These are phyloP conservation scores for Cicer bijugum DNA, from an alignment of 306 rosid species.

Conservation along the genomic window DNA sequence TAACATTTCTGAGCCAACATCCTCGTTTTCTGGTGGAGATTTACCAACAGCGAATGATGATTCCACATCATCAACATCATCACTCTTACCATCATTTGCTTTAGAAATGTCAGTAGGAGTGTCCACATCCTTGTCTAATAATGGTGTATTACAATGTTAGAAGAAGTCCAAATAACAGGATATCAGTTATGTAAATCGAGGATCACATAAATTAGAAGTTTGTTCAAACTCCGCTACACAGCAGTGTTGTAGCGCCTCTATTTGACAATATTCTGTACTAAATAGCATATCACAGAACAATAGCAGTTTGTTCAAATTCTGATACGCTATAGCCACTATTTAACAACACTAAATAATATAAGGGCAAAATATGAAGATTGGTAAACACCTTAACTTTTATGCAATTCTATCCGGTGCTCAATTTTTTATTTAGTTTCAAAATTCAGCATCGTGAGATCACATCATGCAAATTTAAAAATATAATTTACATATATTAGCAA, in stretches of 20 bases:
- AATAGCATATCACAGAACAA: too few relatives aligned
- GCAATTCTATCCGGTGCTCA: constrained; percentile 8
- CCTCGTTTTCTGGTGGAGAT: constrained; percentile 68
- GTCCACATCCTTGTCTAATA: constrained; percentile 51
- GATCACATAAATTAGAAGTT: too few relatives aligned
- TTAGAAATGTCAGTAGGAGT: constrained; percentile 52
- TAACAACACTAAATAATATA: background rate
- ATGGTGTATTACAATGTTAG: constrained; percentile 39
- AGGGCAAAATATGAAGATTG: background rate
- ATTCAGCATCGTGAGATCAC: background rate
- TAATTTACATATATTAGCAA: constrained; percentile 6
- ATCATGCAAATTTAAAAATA: background rate
- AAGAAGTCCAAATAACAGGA: constrained; percentile 8
- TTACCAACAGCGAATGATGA: constrained; percentile 69
- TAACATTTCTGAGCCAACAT: constrained; percentile 52
- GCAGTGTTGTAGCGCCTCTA: too few relatives aligned
- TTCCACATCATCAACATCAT: constrained; percentile 55
- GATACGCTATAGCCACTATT: too few relatives aligned
- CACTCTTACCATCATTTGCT: constrained; percentile 49
- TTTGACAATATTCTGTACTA: too few relatives aligned
- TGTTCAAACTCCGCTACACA: too few relatives aligned
- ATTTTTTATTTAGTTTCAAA: constrained; percentile 12
- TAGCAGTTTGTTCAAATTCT: too few relatives aligned
- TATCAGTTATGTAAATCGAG: too few relatives aligned
- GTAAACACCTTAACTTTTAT: constrained; percentile 1